Evolutionary conservation across 1,284 basidiomycete species (phyloP), one percentile per base, ranked within the genome.

Genomic region (Inonotus obliquus): DNA sequence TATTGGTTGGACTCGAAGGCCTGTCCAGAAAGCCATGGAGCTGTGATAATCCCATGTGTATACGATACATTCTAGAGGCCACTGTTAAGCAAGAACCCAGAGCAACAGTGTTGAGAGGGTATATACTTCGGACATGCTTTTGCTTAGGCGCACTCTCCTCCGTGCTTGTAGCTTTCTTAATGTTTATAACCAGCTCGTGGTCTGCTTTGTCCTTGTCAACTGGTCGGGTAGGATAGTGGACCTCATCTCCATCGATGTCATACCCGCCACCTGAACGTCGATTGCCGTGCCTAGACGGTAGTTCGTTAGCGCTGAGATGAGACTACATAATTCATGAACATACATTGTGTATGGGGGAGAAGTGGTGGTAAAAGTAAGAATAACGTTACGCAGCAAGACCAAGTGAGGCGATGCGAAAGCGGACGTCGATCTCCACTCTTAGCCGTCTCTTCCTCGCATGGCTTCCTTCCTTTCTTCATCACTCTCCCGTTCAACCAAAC

Each of bases 21-120:
- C 94, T 68, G 92, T 94, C 96, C 96, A 98, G 71, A 98, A 96
- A 6, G 94, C 95, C 69, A 93, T 87, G 41, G 94, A 96, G n/a
- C 92, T 91, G 72, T 96, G 94, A 72, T 97, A 97, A 74, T 98
- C 95, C 95, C 95, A 97, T 14, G 95, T 97, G 75, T 95, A 98
- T 37, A 98, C 92, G 72, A 98, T 96, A 69, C 91, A 94, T 79
- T 96, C 95, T 97, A 72, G 14, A 23, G 57, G 17, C 25, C 44
- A 37, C 44, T 14, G 61, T 70, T 19, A 64, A 60, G 47, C 69
- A 67, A 45, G 62, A 49, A 23, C 32, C n/a, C 54, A 29, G 19
- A 44, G 38, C n/a, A 41, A n/a, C n/a, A 55, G 39, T 9, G 32
- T 35, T 25, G n/a, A 59, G 1, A 14, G 19, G 35, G 23, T 29